Evolutionary conservation across 352 stramenopile genomes (phyloP).

Genomic region (Phytophthora sojae): DNA sequence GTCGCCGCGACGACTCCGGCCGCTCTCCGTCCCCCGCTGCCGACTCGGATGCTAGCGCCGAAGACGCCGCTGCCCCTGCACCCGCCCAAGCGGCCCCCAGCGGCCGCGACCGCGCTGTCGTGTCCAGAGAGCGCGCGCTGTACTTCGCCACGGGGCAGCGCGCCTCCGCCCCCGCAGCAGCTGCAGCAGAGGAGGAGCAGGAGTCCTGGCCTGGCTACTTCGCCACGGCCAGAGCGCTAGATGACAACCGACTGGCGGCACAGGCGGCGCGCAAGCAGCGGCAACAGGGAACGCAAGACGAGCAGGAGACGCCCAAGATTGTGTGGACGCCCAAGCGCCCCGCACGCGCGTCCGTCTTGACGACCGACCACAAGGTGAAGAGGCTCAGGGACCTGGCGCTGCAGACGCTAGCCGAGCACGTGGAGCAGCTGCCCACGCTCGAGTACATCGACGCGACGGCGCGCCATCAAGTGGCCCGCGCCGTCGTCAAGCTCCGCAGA

Average conservation of each 20-base stretch:
- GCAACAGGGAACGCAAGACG: conserved; percentile 44
- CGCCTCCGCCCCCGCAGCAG: neutral
- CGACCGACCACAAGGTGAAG: conserved; percentile 55
- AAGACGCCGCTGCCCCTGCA: too few relatives aligned
- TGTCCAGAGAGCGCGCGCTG: too few relatives aligned
- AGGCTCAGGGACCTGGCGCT: conserved; percentile 65
- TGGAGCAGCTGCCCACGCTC: conserved; percentile 72
- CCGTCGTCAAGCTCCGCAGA: conserved; percentile 61
- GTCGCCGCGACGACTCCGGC: too few relatives aligned
- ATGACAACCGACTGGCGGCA: conserved; percentile 59
- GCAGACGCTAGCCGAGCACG: conserved; percentile 62
- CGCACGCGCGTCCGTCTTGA: conserved; percentile 54
- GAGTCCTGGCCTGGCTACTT: conserved; percentile 86
- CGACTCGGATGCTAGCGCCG: too few relatives aligned
- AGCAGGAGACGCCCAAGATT: conserved; percentile 30
- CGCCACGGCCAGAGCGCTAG: conserved; percentile 64
- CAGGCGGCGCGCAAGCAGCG: conserved; percentile 48
- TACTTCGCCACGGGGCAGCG: too few relatives aligned
- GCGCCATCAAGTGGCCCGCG: conserved; percentile 64
- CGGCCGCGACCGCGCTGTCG: too few relatives aligned
- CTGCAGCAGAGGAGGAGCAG: conserved; percentile 19
- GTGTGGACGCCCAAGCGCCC: conserved; percentile 65
- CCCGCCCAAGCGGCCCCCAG: too few relatives aligned
- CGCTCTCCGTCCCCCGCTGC: too few relatives aligned
- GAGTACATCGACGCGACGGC: conserved; percentile 75